phyloP scores from a whole-genome alignment of 164 flowering plant genomes.

The Kingdonia uniflora region DNA sequence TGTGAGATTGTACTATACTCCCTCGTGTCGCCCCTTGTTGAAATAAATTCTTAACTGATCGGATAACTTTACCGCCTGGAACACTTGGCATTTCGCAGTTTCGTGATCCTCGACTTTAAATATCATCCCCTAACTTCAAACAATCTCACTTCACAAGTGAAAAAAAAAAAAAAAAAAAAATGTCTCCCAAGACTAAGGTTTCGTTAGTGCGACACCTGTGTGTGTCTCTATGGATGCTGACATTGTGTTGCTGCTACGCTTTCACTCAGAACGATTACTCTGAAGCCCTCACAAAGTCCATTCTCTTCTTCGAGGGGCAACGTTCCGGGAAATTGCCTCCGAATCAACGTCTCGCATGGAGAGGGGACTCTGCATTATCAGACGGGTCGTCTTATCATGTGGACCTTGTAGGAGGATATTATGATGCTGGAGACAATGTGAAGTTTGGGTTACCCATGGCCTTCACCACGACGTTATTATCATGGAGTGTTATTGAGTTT shows the following conservation, averaged over 20 bases:
- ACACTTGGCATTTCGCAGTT: too few species aligned
- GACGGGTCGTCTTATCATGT: constrained; percentile 75
- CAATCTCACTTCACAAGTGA: too few species aligned
- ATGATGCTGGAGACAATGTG: constrained; percentile 92
- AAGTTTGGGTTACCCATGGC: constrained; percentile 97
- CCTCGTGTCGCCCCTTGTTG: too few species aligned
- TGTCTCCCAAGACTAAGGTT: not conserved
- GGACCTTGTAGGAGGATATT: constrained; percentile 82
- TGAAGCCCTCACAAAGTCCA: constrained; percentile 67
- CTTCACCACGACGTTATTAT: constrained; percentile 66
- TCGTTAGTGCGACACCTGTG: constrained; percentile 13
- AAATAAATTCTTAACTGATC: too few species aligned
- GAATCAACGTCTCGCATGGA: constrained; percentile 61
- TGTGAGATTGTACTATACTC: too few species aligned
- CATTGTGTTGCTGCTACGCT: constrained; percentile 22
- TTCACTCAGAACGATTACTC: constrained; percentile 38
- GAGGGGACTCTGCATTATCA: constrained; percentile 58
- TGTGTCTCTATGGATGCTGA: constrained; percentile 11
- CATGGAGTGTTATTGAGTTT: constrained; percentile 94
- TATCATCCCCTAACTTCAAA: too few species aligned
- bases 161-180: not conserved
- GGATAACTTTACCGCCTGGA: too few species aligned
- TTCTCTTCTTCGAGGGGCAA: constrained; percentile 85
- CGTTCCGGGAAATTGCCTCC: constrained; percentile 74
- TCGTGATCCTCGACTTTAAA: too few species aligned